Evolutionary conservation across 1,139 yeast species (phyloP), one percentile per base, ranked within the genome.

Genomic region (Scheffersomyces quercinus): DNA sequence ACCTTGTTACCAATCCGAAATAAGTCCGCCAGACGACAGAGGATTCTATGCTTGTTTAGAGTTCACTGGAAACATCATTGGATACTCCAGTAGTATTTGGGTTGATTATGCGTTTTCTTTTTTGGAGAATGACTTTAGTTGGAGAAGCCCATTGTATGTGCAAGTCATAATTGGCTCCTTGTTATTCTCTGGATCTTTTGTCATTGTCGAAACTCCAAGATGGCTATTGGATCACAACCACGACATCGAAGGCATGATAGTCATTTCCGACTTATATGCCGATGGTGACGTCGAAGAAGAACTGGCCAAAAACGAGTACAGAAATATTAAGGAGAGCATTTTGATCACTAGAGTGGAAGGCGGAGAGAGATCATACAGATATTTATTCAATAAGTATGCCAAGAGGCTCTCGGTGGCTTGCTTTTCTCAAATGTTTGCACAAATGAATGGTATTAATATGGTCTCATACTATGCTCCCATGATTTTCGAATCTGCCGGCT

Each of bases 401-500:
- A 82, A 82, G 60, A 73, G 97, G 40, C 82, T 90, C n/a, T 75
- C 89, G 28, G 87, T 90, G 49, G 97, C 96, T 5, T 88, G 95
- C 81, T 83, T 90, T 30, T 85, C 96, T 1, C 95, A 87, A 59
- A 82, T 89, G 70, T 88, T 90, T 74, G 97, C 97, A 3, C 98
- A 90, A 64, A 72, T 90, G 60, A 88, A 89, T 59, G 98, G 98
- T 56, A 91, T 90, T 63, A 90, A 90, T 59, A 91, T 91, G 47
- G 88, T 91, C 43, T 84, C 95, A 1, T 91, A 90, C 68, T 90
- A 90, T 66, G 97, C 97, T 1, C 97, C 97, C 1, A 73, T 90
- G 67, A 95, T 90, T 38, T 91, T 90, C 64, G 97, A 89, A 63
- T 88, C 88, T 57, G 97, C 97, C 3, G 97, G 97, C 24, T 90